Conservation (phyloP, 768 basidiomycete species). For the Asterophora parasitica region DNA sequence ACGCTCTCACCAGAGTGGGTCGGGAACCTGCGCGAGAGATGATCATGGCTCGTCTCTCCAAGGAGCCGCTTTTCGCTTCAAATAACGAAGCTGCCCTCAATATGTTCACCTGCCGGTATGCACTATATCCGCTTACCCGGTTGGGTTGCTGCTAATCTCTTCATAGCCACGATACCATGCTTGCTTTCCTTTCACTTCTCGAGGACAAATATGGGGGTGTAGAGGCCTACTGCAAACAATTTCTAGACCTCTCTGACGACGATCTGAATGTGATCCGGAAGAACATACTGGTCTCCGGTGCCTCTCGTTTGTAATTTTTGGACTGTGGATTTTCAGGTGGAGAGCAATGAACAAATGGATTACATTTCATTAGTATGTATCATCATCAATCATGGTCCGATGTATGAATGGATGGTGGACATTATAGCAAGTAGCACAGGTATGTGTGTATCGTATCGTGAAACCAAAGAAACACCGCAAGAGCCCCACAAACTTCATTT, state of each 20-base stretch:
- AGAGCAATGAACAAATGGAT: not conserved
- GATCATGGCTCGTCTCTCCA: constrained; percentile 62
- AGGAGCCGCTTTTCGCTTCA: constrained; percentile 69
- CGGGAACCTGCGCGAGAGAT: constrained; percentile 72
- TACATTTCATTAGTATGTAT: constrained; percentile 1
- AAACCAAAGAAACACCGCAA: not conserved
- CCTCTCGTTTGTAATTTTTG: constrained; percentile 12
- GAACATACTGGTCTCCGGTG: constrained; percentile 44
- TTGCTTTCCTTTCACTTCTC: constrained; percentile 59
- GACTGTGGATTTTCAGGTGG: not conserved
- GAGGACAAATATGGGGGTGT: constrained; percentile 64
- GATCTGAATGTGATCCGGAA: constrained; percentile 57
- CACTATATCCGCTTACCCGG: constrained; percentile 1
- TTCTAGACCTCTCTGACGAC: constrained; percentile 53
- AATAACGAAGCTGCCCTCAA: constrained; percentile 76
- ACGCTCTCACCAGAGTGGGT: constrained; percentile 72
- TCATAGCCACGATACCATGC: constrained; percentile 68
- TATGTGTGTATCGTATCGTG: constrained; percentile 10
- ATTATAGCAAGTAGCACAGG: constrained; percentile 6
- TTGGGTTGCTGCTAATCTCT: constrained; percentile 1
- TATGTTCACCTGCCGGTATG: constrained; percentile 76
- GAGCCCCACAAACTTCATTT: constrained; percentile 17
- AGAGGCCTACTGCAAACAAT: constrained; percentile 54
- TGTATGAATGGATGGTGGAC: not conserved
- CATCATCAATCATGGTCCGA: not conserved